Evolutionary conservation across 1,284 basidiomycete species (phyloP), one percentile per base, ranked within the genome.

Genomic region (Puccinia hordei): DNA sequence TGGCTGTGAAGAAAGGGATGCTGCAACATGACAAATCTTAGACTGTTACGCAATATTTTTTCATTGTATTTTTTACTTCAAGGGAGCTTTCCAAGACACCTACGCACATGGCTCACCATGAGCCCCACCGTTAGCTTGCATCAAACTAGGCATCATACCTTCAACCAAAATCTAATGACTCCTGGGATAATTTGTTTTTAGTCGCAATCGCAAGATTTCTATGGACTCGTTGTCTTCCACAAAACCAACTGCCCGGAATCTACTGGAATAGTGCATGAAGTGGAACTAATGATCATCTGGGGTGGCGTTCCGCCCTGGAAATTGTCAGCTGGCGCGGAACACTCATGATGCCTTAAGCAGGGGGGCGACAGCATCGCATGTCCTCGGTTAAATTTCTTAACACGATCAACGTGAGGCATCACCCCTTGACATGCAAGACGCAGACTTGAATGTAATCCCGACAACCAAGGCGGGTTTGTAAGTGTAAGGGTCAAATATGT

Each of bases 131-230:
- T 33, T 22, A 33, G 15, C 33, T 38, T 63, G 59, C 59, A n/a
- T 38, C 59, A 38, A 35, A 33, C 59, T 38, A 63, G 59, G 33
- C 9, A 38, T 63, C 59, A 63, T 33, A 38, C 33, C 59, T 63
- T 63, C 59, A 63, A 63, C 59, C 59, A 33, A 63, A 63, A 63
- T 63, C 30, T 12, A 12, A 63, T 63, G 59, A 9, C 59, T 63
- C 59, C 59, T 63, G 59, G 59, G 59, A 38, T 22, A n/a, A 38
- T 38, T 19, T 63, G 38, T 22, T 35, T 49, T 19, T 49, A 49
- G 46, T 30, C 59, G 33, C 59, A 22, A 63, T 38, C 33, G 15
- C 30, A 59, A 17, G 57, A 13, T 30, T 1, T 17, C 27, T 59
- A 49, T 35, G 33, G 59, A 19, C 59, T 63, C 59, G 33, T 33